These are phyloP conservation scores for Citrullus colocynthis DNA, from an alignment of 306 rosid genomes.

Conservation along the genomic window DNA sequence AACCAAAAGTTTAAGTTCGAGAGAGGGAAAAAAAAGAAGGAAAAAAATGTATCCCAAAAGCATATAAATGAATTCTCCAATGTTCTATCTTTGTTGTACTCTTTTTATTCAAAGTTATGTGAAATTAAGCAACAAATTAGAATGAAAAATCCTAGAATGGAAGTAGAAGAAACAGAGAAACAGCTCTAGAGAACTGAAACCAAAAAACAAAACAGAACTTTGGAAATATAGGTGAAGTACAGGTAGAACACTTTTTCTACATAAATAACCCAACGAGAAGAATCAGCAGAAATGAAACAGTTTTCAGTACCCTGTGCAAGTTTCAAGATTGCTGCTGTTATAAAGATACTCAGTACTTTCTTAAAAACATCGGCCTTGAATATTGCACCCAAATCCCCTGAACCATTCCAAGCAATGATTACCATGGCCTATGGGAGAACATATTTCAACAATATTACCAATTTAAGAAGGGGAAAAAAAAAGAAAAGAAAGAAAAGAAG, in stretches of 20 bases:
- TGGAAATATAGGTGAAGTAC: background rate
- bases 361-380: slow-evolving; percentile 68
- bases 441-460: slow-evolving; percentile 11
- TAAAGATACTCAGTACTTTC: slow-evolving; percentile 83
- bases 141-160: background rate
- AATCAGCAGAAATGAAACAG: slow-evolving; percentile 5
- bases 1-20: no score
- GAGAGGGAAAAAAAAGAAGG: no score
- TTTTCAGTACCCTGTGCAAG: slow-evolving; percentile 74
- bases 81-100: background rate
- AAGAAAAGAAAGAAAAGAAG: background rate
- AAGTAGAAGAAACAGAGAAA: background rate
- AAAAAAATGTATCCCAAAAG: background rate
- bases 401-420: slow-evolving; percentile 78
- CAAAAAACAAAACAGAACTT: background rate
- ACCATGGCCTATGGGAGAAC: slow-evolving; percentile 65
- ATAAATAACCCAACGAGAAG: background rate
- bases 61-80: background rate
- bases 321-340: slow-evolving; percentile 91
- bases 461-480: slow-evolving; percentile 3
- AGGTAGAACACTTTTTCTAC: background rate
- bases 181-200: background rate
- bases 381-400: slow-evolving; percentile 49
- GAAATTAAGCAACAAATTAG: background rate
- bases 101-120: background rate